A percentile compares a stretch with the other conserved stretches of the same genome.
Conservation (phyloP, 805 yeast species). For the Metschnikowia rubicola region DNA sequence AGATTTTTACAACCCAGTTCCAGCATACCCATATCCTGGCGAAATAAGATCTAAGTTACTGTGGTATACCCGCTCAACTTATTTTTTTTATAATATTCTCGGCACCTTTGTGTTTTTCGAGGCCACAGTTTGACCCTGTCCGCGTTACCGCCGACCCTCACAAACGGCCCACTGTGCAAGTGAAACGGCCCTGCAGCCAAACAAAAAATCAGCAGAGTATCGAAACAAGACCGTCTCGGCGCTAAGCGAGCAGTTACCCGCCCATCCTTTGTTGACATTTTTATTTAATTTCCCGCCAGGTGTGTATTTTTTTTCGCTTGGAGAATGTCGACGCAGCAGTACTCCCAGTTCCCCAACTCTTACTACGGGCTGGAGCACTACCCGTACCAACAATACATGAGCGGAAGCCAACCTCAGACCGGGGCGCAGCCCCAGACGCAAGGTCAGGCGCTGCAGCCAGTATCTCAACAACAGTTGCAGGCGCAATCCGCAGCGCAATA, state of each 20-base stretch:
- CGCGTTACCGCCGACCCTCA: background rate
- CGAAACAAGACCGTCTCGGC: background rate
- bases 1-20: background rate
- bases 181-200: background rate
- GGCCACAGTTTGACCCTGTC: background rate
- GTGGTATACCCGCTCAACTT: too few relatives aligned
- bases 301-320: background rate
- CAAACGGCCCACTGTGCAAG: background rate
- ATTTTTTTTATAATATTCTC: too few relatives aligned
- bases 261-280: constrained; percentile 1
- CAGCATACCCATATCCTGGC: background rate
- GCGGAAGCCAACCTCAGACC: constrained; percentile 15
- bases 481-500: constrained; percentile 15
- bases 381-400: constrained; percentile 21
- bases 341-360: constrained; percentile 19
- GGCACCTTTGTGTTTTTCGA: background rate
- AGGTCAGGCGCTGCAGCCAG: constrained; percentile 11
- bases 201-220: background rate
- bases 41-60: too few relatives aligned
- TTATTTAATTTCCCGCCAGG: background rate
- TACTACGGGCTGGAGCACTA: constrained; percentile 23
- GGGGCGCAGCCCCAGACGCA: constrained; percentile 12
- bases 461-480: constrained; percentile 12
- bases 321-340: constrained; percentile 20
- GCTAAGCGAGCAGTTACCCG: constrained; percentile 5